A percentile compares a stretch with the other conserved stretches of the same genome.
These are phyloP conservation scores for Skeletonema costatum DNA, from an alignment of 108 stramenopile genomes.

Conservation along the genomic window DNA sequence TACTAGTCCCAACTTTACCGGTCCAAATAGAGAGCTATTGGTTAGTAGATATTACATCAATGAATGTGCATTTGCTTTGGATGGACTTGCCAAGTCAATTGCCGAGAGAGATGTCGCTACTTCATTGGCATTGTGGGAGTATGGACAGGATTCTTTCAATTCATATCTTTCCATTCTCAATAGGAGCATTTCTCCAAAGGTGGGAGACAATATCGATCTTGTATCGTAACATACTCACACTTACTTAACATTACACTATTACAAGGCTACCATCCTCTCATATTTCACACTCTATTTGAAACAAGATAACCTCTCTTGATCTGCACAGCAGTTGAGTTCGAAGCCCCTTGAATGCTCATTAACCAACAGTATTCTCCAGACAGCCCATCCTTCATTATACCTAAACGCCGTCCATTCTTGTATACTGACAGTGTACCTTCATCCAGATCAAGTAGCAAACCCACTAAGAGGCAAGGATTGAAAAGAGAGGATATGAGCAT, in stretches of 20 bases:
- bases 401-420: neutral
- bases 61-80: slow-evolving; percentile 55
- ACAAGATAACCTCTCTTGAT: neutral
- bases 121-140: slow-evolving; percentile 65
- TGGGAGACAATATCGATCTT: slow-evolving; percentile 67
- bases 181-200: slow-evolving; percentile 59
- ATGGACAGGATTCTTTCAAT: slow-evolving; percentile 76
- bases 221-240: neutral
- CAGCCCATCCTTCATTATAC: slow-evolving; percentile 1
- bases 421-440: neutral
- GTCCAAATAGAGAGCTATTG: slow-evolving; percentile 57
- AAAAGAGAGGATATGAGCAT: too few species aligned
- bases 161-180: slow-evolving; percentile 72
- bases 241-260: neutral
- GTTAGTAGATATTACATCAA: slow-evolving; percentile 76
- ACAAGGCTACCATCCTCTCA: neutral
- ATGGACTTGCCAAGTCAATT: slow-evolving; percentile 50
- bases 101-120: slow-evolving; percentile 37
- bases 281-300: neutral
- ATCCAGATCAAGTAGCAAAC: slow-evolving; percentile 10
- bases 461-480: neutral
- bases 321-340: neutral
- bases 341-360: slow-evolving; percentile 2
- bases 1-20: slow-evolving; percentile 62
- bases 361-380: slow-evolving; percentile 4